Evolutionary conservation across 495 filamentous ascomycete genomes (phyloP).

Genomic region (Jackrogersella minutella): DNA sequence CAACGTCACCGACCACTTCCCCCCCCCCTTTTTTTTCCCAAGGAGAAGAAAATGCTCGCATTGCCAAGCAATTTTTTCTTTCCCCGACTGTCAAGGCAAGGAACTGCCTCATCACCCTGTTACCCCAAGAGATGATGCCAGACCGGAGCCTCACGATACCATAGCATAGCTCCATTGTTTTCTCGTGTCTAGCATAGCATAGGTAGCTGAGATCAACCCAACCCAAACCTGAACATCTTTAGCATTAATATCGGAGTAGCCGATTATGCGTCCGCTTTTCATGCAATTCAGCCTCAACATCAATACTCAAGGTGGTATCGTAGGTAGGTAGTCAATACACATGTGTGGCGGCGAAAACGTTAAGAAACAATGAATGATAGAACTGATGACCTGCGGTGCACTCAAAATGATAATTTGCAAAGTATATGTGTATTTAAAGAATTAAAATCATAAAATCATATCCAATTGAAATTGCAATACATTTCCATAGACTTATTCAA

Average conservation of each 20-base stretch:
- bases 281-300: conserved; percentile 18
- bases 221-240: background rate
- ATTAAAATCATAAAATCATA: background rate
- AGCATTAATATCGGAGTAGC: background rate
- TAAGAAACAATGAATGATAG: too few species aligned
- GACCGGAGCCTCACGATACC: conserved; percentile 19
- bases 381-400: too few species aligned
- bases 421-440: background rate
- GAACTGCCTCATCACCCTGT: conserved; percentile 12
- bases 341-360: background rate
- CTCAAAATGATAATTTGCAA: too few species aligned
- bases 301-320: conserved; percentile 2
- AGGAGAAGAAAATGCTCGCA: conserved; percentile 20
- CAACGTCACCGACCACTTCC: conserved; percentile 25
- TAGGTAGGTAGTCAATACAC: background rate
- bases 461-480: background rate
- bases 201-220: background rate
- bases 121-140: conserved; percentile 1
- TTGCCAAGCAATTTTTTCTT: conserved; percentile 20
- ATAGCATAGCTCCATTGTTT: background rate
- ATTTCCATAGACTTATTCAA: background rate
- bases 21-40: too few species aligned
- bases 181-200: conserved; percentile 1
- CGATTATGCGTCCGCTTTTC: conserved; percentile 10
- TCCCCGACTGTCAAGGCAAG: conserved; percentile 11